Evolutionary conservation across 441 rosid species (phyloP).

Genomic region (Metrosideros polymorpha): DNA sequence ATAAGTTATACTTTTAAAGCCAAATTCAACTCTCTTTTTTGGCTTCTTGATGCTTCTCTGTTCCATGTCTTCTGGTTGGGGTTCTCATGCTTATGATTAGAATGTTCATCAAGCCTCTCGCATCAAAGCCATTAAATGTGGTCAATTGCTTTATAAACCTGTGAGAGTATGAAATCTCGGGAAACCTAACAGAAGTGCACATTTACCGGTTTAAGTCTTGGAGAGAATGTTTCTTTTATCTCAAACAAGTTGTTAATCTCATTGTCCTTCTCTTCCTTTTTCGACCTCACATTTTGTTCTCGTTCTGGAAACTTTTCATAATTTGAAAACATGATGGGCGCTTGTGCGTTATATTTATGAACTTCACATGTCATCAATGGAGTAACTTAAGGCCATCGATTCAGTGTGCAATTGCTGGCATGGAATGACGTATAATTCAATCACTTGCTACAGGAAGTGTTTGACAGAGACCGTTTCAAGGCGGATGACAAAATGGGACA

Average conservation of each 20-base stretch:
- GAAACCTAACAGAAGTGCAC: background rate
- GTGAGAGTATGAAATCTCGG: background rate
- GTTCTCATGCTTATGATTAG: background rate
- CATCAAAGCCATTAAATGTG: background rate
- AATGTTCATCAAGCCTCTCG: background rate
- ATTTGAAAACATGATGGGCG: background rate
- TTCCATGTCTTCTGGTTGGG: background rate
- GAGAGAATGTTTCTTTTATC: background rate
- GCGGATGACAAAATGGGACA: conserved; percentile 97
- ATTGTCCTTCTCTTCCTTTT: background rate
- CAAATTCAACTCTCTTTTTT: background rate
- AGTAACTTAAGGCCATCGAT: background rate
- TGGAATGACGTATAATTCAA: background rate
- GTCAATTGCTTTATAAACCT: background rate
- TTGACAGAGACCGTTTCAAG: conserved; percentile 92
- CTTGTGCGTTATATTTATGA: background rate
- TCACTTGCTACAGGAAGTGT: conserved; percentile 62
- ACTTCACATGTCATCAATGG: background rate
- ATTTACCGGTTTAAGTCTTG: background rate
- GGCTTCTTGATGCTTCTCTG: background rate
- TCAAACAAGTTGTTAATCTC: background rate
- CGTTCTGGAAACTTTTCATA: background rate
- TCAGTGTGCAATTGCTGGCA: background rate
- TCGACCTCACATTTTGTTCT: background rate
- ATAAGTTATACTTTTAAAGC: background rate